These are phyloP conservation scores for Vitis vinifera DNA, from an alignment of 164 flowering plant genomes.

Conservation along the genomic window DNA sequence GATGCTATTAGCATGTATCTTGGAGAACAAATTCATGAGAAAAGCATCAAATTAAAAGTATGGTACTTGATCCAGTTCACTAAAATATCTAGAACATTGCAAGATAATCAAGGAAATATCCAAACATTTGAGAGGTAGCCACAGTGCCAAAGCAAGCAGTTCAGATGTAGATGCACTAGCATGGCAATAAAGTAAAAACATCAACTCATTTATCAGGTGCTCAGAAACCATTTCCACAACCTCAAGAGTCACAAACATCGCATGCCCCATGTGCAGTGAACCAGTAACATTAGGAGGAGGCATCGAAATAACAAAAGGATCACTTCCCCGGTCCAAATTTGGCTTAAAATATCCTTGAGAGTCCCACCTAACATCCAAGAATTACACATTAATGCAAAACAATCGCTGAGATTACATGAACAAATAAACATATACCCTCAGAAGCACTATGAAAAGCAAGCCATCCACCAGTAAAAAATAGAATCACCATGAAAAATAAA, in stretches of 20 bases:
- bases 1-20: no score
- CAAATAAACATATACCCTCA: no score
- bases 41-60: no score
- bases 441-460: no score
- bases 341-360: slow-evolving; percentile 94
- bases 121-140: no score
- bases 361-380: slow-evolving; percentile 75
- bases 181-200: not conserved
- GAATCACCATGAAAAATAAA: no score
- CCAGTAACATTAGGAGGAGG: slow-evolving; percentile 99
- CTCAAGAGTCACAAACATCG: slow-evolving; percentile 99
- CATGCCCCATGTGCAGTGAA: slow-evolving; percentile 98
- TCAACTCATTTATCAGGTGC: not conserved
- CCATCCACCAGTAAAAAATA: no score
- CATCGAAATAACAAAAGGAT: slow-evolving; percentile 90
- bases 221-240: slow-evolving; percentile 39
- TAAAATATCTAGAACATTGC: no score
- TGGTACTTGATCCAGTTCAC: no score
- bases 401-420: not conserved
- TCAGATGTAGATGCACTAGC: not conserved
- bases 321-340: slow-evolving; percentile 57
- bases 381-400: slow-evolving; percentile 4
- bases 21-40: no score
- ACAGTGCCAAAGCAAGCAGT: not conserved
- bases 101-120: no score